Base-by-base conservation (phyloP, 2,329 filamentous ascomycete species). In the Emericellopsis cladophorae region DNA sequence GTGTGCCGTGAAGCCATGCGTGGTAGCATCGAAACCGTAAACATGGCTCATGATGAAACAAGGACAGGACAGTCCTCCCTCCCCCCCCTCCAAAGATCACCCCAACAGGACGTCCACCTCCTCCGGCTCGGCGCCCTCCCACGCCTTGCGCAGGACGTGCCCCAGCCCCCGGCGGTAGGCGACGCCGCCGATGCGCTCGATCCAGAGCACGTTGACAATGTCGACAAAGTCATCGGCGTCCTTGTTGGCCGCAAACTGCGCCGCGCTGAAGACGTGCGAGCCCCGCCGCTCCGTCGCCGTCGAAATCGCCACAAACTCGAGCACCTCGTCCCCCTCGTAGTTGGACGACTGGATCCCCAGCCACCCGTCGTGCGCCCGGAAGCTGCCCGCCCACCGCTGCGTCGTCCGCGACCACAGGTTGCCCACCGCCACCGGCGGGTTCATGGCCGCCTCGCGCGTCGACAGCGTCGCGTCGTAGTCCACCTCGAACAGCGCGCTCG, bases 131-230 rank as follows among this genome's bases (percentile, higher is more conserved):
- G 65, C 56, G 5, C 54, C 53, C 24, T 65, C 60, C 64, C 65
- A 68, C 1, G 55, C 58, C 45, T 56, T 56, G 42, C 57, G 52
- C 37, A 67, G 40, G 5, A 68, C 55, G 46, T 67, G 64, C 1
- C 65, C 65, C 23, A 68, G 51, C 4, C 65, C 65, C 23, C 64
- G 49, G 15, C 65, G 50, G 43, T 61, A 66, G 7, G 57, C 57
- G 41, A 67, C 54, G 14, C 57, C 64, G 9, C 62, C 62, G 16
- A 67, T 65, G 21, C 63, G 52, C 53, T 68, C 65, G 15, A 68
- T 58, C 65, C 65, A 68, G 26, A 68, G 46, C 32, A 68, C 65
- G 23, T 68, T 68, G 15, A 67, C 60, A 49, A 67, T 61, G 42
- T 69, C 64, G 23, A 70, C 51, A 26, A 57, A 54, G 26, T 63